Base-by-base conservation (phyloP, 2,329 filamentous ascomycete species). In the Chrysoporthe deuterocubensis region DNA sequence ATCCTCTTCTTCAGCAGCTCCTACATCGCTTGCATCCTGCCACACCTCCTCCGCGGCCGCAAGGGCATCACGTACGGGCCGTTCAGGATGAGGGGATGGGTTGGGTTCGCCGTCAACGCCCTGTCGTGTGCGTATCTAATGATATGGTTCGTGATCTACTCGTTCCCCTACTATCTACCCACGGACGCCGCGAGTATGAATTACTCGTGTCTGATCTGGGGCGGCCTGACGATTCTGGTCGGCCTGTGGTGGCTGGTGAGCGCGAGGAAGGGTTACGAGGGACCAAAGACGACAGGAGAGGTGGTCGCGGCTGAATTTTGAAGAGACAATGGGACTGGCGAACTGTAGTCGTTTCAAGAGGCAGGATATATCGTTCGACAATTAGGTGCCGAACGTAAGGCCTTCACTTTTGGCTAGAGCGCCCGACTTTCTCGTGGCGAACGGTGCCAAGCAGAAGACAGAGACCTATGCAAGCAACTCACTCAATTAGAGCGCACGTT, bases 11-110 rank as follows among this genome's bases (percentile, higher is more conserved):
- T 76, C 14, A 79, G 64, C 61, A 72, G 87, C 11, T 89, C 86
- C 0, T 92, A 90, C 74, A 79, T 90, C 2, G 86, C 87, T 0
- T 87, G 88, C 7, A 88, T 92, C 65, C 76, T 92, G 0, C 86
- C 86, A 0, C 83, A 87, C 69, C 76, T 88, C 0, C 68, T 87
- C 0, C 83, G 81, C 0, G 72, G 78, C 0, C 76, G 84, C 11
- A 76, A 75, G 34, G 78, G 77, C 4, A 78, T 90, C 67, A 75
- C 78, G 0, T 85, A 83, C 0, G 89, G 88, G 0, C 84, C 84
- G 0, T 90, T 89, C 73, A 81, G 79, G 70, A 83, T 90, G 79
- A 76, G 78, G 2, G 75, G 77, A 4, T 73, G 71, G 50, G 59
- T 81, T 2, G 85, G 82, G 1, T 85, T 84, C 67, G 71, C 76